Conservation (phyloP, 768 basidiomycete species). For the Boletus insuetus region DNA sequence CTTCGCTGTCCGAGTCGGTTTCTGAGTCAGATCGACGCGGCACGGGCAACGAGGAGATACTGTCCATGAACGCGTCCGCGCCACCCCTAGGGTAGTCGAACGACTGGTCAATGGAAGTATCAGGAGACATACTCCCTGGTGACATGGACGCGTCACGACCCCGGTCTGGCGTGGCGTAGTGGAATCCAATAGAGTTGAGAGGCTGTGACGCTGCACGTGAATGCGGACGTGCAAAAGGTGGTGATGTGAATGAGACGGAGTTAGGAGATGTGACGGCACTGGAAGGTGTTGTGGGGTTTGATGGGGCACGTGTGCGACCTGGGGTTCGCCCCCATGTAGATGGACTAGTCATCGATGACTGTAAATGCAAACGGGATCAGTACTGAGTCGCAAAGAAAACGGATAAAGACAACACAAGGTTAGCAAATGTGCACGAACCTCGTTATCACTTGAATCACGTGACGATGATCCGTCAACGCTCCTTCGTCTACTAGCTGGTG, state of each 20-base stretch:
- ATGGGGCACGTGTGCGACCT: conserved; percentile 61
- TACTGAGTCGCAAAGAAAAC: not conserved
- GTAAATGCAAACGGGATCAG: conserved; percentile 7
- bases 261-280: conserved; percentile 40
- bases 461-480: conserved; percentile 62
- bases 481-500: conserved; percentile 64
- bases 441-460: conserved; percentile 61
- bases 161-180: conserved; percentile 42
- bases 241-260: conserved; percentile 39
- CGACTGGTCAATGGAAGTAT: conserved; percentile 29
- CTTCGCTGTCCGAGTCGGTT: conserved; percentile 49
- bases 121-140: conserved; percentile 37
- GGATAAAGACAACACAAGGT: not conserved
- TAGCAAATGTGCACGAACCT: conserved; percentile 44
- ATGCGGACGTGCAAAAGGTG: conserved; percentile 55
- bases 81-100: conserved; percentile 37
- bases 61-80: conserved; percentile 42
- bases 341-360: conserved; percentile 40
- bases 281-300: conserved; percentile 56
- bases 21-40: conserved; percentile 47
- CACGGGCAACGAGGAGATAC: conserved; percentile 57
- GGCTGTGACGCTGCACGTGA: conserved; percentile 60
- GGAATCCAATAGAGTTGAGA: conserved; percentile 38
- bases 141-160: conserved; percentile 28
- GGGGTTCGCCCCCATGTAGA: conserved; percentile 43